Evolutionary conservation across 1,284 basidiomycete species (phyloP).

Genomic region (Stereum hirsutum): DNA sequence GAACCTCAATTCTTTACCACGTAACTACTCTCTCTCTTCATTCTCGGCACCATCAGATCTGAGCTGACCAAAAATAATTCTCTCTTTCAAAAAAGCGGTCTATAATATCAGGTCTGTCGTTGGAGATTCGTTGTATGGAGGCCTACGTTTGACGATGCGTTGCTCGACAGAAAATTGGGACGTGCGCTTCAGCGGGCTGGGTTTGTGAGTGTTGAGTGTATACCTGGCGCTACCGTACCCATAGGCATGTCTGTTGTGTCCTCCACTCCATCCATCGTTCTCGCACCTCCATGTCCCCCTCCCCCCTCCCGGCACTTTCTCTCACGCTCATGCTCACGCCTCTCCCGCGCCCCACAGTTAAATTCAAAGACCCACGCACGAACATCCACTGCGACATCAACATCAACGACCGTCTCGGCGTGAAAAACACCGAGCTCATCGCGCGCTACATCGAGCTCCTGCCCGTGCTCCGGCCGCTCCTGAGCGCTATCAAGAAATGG

Average conservation of each 20-base stretch:
- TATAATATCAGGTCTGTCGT: constrained; percentile 10
- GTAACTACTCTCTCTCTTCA: constrained; percentile 17
- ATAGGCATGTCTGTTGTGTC: constrained; percentile 29
- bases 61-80: neutral
- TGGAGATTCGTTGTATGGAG: neutral
- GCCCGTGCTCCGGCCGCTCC: constrained; percentile 30
- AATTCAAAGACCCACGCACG: constrained; percentile 35
- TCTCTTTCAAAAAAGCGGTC: constrained; percentile 1
- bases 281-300: neutral
- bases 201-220: constrained; percentile 24
- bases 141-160: neutral
- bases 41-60: neutral
- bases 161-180: constrained; percentile 22
- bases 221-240: constrained; percentile 36
- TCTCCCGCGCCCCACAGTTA: constrained; percentile 28
- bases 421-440: constrained; percentile 40
- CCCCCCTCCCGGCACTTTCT: neutral
- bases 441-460: constrained; percentile 33
- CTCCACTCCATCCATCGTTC: neutral
- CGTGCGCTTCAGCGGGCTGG: constrained; percentile 20
- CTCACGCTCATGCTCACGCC: constrained; percentile 5
- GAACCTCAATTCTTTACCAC: constrained; percentile 15
- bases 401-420: constrained; percentile 47
- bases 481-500: constrained; percentile 44
- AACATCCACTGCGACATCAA: constrained; percentile 43